Evolutionary conservation across 768 basidiomycete species (phyloP).

Genomic region (Kwoniella heveanensis): DNA sequence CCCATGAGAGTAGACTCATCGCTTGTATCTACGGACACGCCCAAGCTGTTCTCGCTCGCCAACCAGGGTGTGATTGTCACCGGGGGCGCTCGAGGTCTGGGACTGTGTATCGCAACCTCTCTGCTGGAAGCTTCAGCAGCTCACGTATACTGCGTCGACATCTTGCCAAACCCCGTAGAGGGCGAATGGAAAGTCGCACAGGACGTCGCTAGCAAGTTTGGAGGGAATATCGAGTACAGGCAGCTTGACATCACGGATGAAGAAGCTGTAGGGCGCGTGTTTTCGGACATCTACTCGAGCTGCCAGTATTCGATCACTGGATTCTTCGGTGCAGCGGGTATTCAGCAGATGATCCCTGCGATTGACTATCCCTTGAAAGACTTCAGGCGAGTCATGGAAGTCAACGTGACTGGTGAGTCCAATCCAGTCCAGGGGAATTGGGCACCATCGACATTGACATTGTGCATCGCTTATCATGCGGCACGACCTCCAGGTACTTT

Average conservation of each 20-base stretch:
- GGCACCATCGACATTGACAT: background rate
- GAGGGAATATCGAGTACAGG: slow-evolving; percentile 13
- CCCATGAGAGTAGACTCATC: slow-evolving; percentile 1
- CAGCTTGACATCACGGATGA: slow-evolving; percentile 37
- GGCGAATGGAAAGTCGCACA: slow-evolving; percentile 34
- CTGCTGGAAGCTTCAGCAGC: slow-evolving; percentile 37
- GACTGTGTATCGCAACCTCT: slow-evolving; percentile 39
- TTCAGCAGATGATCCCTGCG: slow-evolving; percentile 39
- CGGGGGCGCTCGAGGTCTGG: slow-evolving; percentile 47
- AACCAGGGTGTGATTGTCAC: slow-evolving; percentile 42
- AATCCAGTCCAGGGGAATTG: too few relatives aligned
- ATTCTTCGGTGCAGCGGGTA: slow-evolving; percentile 37
- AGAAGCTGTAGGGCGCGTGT: slow-evolving; percentile 4
- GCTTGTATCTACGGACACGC: slow-evolving; percentile 19
- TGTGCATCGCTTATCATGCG: background rate
- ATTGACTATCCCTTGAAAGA: slow-evolving; percentile 34
- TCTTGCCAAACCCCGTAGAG: slow-evolving; percentile 34
- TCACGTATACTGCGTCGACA: slow-evolving; percentile 37
- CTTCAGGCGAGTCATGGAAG: slow-evolving; percentile 48
- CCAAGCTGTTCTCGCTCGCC: slow-evolving; percentile 39
- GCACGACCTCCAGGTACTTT: slow-evolving; percentile 32
- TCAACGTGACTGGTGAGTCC: slow-evolving; percentile 35
- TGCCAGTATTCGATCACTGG: slow-evolving; percentile 19
- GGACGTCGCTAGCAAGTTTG: slow-evolving; percentile 11
- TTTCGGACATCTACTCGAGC: slow-evolving; percentile 20